Evolutionary conservation across 2,329 filamentous ascomycete genomes (phyloP).

Genomic region (Sporothrix mexicana): DNA sequence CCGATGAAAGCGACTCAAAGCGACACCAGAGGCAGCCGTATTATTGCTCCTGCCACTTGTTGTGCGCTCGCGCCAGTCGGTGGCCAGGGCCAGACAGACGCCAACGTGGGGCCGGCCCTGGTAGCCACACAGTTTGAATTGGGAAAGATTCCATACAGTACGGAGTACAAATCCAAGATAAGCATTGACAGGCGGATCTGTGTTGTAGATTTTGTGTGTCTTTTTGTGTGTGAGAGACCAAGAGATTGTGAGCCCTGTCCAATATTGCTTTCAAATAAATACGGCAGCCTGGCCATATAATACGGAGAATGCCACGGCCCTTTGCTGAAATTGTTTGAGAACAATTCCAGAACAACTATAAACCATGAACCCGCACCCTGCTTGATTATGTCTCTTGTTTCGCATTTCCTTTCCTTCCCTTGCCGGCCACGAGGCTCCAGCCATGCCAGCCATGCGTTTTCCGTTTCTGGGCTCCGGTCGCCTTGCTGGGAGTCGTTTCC

Average conservation of each 20-base stretch:
- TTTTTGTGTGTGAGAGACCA: background rate
- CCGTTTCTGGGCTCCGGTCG: constrained; percentile 4
- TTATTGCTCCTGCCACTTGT: constrained; percentile 22
- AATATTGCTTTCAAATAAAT: constrained; percentile 2
- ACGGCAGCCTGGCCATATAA: constrained; percentile 22
- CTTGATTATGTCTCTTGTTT: background rate
- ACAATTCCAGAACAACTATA: constrained; percentile 16
- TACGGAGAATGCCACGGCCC: too few relatives aligned
- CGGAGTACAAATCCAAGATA: background rate
- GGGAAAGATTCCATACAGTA: background rate
- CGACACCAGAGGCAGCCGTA: constrained; percentile 25
- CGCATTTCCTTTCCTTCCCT: background rate
- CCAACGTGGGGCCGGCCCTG: constrained; percentile 16
- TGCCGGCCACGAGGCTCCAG: constrained; percentile 9
- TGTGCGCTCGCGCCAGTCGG: constrained; percentile 20
- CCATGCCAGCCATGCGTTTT: constrained; percentile 1
- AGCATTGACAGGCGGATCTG: constrained; percentile 15
- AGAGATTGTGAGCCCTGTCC: too few relatives aligned
- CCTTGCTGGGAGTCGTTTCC: constrained; percentile 11
- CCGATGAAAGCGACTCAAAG: background rate
- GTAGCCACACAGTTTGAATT: constrained; percentile 26
- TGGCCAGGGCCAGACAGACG: constrained; percentile 22
- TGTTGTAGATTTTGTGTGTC: background rate
- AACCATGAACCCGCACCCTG: background rate
- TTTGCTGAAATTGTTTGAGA: background rate